Base-by-base conservation (phyloP, 2,329 filamentous ascomycete species). In the Zymoseptoria ardabiliae region DNA sequence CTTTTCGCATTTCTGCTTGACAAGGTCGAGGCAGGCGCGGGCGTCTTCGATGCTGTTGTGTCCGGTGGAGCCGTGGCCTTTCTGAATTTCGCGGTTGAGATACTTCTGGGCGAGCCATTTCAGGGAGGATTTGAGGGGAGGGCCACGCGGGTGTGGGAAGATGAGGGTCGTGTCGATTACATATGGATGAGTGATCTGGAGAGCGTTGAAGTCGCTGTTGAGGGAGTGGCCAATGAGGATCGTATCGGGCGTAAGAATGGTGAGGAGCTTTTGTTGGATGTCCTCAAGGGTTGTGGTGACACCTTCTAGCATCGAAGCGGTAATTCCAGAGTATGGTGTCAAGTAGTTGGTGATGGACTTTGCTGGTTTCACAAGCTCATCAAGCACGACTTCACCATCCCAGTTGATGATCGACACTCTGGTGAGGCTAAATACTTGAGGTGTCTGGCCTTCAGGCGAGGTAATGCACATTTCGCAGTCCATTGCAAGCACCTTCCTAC, bases 391-490 rank as follows among this genome's bases (percentile, higher is more conserved):
- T 35, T 85, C 83, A 54, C 92, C 92, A 66, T 91, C 85, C 93
- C 94, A 99, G 61, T 85, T 79, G 7, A 99, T 79, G 48, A 97
- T 74, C 71, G 91, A 97, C 71, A 97, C 88, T 58, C 94, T 86
- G 1, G 94, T 95, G 50, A 99, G 84, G 41, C 92, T 90, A 63
- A 88, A 90, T 65, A 90, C 84, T 53, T 85, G 85, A 61, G 88
- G 85, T 20, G 66, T 63, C 17, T 65, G 60, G 19, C 69, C 69
- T 45, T 58, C 55, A 17, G 70, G 70, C 61, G 87, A 89, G 2
- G 91, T 95, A 76, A 91, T 86, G 72, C 92, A 96, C 94, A 99
- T 99, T 75, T 99, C 94, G 75, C 94, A 99, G 72, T 99, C 94
- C 57, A 99, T 79, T 1, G 91, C 88, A 54, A 95, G 78, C 10